phyloP scores from a whole-genome alignment of 345 rosid species.

The Rhodamnia argentea region DNA sequence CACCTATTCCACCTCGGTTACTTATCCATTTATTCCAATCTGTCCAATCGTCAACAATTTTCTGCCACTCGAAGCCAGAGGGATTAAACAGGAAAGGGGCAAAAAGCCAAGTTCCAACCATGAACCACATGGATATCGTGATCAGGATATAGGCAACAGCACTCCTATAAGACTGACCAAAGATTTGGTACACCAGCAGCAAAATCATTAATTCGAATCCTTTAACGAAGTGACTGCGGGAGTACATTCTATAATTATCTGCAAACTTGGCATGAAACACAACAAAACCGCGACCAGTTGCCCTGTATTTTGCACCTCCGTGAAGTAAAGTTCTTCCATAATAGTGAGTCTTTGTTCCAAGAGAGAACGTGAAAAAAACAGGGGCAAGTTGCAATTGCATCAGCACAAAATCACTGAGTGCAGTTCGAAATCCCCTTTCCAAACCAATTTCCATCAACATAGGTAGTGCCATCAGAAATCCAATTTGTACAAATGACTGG shows the following conservation, averaged over 20 bases:
- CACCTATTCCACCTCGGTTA: conserved; percentile 95
- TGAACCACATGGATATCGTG: conserved; percentile 96
- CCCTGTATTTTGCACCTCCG: conserved; percentile 95
- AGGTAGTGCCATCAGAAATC: conserved; percentile 90
- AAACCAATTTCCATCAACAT: conserved; percentile 99
- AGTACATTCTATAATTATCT: conserved; percentile 92
- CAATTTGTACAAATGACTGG: conserved; percentile 96
- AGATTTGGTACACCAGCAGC: conserved; percentile 80
- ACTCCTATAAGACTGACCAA: conserved; percentile 80
- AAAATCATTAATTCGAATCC: conserved; percentile 95
- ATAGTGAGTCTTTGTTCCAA: conserved; percentile 97
- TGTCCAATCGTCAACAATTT: conserved; percentile 99
- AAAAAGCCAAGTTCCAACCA: conserved; percentile 99
- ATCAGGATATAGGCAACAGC: conserved; percentile 79
- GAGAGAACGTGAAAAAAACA: conserved; percentile 96
- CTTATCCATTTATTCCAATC: conserved; percentile 99
- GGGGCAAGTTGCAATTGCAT: conserved; percentile 98
- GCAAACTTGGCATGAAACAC: conserved; percentile 99
- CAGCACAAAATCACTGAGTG: conserved; percentile 85
- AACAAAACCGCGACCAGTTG: conserved; percentile 97
- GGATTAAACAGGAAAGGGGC: conserved; percentile 99
- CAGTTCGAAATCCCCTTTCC: conserved; percentile 94
- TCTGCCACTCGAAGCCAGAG: conserved; percentile 99
- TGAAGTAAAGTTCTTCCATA: conserved; percentile 95
- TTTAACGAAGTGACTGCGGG: conserved; percentile 97